A percentile compares a stretch with the other conserved stretches of the same genome.
These are phyloP conservation scores for Citrus cavaleriei DNA, from an alignment of 345 rosid species.

Conservation along the genomic window DNA sequence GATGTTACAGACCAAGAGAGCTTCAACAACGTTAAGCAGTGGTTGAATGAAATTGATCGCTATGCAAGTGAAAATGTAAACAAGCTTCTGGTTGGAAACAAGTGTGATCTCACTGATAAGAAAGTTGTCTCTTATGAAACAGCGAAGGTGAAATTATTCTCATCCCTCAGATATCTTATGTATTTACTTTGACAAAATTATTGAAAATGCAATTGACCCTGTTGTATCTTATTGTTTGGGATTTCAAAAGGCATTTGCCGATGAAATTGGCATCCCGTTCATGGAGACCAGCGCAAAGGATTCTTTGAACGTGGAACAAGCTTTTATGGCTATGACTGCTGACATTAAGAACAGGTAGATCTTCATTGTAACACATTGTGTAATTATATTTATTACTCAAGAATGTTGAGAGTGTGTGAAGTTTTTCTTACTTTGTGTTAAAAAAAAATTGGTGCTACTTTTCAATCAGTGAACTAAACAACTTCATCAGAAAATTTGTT, in stretches of 20 bases:
- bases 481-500: neutral
- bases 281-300: conserved; percentile 81
- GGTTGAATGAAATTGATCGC: conserved; percentile 76
- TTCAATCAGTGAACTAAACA: neutral
- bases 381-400: neutral
- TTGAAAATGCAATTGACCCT: neutral
- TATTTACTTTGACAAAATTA: neutral
- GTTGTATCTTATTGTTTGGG: neutral
- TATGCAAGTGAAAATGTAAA: conserved; percentile 76
- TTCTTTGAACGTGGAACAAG: conserved; percentile 68
- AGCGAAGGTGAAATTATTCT: conserved; percentile 47
- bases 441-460: neutral
- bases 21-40: conserved; percentile 74
- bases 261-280: conserved; percentile 74
- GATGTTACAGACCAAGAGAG: conserved; percentile 83
- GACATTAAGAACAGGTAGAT: conserved; percentile 61
- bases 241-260: conserved; percentile 62
- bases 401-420: neutral
- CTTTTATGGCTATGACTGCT: conserved; percentile 83
- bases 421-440: neutral
- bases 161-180: neutral
- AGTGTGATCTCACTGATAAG: conserved; percentile 60
- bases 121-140: conserved; percentile 72
- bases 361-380: neutral
- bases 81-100: conserved; percentile 76